phyloP scores from a whole-genome alignment of 441 rosid genomes.

The Pelargonium fulgidum region DNA sequence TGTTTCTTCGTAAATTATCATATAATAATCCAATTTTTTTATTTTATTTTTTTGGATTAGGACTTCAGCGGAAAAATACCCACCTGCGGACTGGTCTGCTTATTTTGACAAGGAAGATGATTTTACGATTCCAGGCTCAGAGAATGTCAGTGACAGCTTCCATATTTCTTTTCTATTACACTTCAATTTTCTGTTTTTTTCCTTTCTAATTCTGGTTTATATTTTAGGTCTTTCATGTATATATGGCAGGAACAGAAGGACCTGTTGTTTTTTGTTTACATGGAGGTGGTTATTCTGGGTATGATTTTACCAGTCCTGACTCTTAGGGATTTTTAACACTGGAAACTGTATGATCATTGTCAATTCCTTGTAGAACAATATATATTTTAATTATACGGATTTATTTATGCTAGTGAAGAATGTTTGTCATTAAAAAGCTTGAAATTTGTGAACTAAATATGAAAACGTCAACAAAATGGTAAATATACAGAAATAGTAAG shows the following conservation, averaged over 20 bases:
- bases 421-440: no score
- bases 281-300: constrained; percentile 97
- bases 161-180: constrained; percentile 1
- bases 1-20: background rate
- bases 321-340: background rate
- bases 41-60: constrained; percentile 25
- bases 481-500: no score
- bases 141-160: constrained; percentile 46
- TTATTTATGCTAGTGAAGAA: no score
- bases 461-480: no score
- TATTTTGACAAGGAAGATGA: constrained; percentile 77
- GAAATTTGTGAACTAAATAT: no score
- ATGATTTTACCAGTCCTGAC: constrained; percentile 15
- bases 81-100: constrained; percentile 60
- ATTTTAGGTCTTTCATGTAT: constrained; percentile 84
- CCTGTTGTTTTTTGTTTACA: constrained; percentile 90
- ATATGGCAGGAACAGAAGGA: constrained; percentile 82
- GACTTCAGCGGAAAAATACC: constrained; percentile 45
- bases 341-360: background rate
- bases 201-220: constrained; percentile 30
- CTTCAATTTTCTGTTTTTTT: background rate
- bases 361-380: background rate
- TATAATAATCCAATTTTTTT: background rate
- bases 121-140: constrained; percentile 49
- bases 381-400: background rate